These are phyloP conservation scores for Trametes sp. DNA, from an alignment of 1,284 basidiomycete genomes.

Conservation along the genomic window DNA sequence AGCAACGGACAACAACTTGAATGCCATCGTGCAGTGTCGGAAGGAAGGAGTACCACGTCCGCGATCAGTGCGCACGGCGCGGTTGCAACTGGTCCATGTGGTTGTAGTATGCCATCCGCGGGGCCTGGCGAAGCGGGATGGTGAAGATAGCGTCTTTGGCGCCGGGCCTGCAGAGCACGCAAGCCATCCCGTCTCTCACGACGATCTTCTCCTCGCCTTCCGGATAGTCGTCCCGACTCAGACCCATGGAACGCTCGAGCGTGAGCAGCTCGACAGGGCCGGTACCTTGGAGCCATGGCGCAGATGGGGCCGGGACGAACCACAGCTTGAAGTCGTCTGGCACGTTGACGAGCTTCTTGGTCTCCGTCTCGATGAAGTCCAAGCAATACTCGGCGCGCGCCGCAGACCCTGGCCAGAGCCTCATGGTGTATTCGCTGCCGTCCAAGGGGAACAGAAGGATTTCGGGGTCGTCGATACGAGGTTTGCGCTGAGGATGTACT, in stretches of 20 bases:
- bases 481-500: not conserved
- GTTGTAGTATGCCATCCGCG: no score
- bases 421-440: not conserved
- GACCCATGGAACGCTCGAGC: not conserved
- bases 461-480: not conserved
- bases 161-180: not conserved
- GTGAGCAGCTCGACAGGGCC: not conserved
- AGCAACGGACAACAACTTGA: no score
- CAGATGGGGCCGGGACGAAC: not conserved
- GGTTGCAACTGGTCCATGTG: no score
- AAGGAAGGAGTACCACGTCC: no score
- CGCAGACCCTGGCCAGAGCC: conserved; percentile 7
- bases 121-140: conserved; percentile 4
- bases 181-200: conserved; percentile 7
- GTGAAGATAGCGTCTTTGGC: not conserved
- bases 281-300: conserved; percentile 3
- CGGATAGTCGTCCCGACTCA: not conserved
- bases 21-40: no score
- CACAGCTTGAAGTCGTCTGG: not conserved
- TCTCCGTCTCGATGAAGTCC: conserved; percentile 1
- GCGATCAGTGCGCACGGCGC: no score
- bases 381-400: not conserved
- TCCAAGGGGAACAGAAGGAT: not conserved
- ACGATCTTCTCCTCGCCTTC: conserved; percentile 11
- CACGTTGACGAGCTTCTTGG: not conserved